Percentiles rank a stretch among this genome's conserved stretches.
phyloP scores from a whole-genome alignment of 148 eudicot genomes.

The Rhododendron molle region DNA sequence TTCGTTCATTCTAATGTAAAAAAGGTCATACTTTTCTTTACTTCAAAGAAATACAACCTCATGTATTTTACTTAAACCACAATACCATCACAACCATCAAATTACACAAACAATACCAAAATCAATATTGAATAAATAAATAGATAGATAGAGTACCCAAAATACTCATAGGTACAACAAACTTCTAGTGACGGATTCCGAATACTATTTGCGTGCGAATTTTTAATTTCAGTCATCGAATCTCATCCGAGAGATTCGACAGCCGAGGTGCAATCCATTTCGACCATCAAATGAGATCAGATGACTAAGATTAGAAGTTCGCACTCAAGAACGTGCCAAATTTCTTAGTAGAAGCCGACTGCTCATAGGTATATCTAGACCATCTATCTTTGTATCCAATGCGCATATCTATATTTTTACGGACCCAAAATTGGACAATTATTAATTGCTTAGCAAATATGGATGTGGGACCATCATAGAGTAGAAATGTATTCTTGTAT shows the following conservation, averaged over 20 bases:
- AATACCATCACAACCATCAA: not conserved
- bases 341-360: too few species aligned
- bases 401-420: not conserved
- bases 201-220: too few species aligned
- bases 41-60: not conserved
- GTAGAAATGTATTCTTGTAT: not conserved
- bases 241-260: too few species aligned
- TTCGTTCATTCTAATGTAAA: not conserved
- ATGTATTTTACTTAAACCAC: not conserved
- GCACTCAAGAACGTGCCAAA: too few species aligned
- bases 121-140: not conserved
- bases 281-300: too few species aligned
- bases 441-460: not conserved
- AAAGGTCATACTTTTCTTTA: not conserved
- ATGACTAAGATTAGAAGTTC: too few species aligned
- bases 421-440: not conserved
- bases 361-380: not conserved
- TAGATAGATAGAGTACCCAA: not conserved
- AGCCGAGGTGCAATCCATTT: too few species aligned
- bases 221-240: too few species aligned
- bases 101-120: not conserved
- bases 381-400: not conserved
- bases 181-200: too few species aligned
- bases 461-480: slow-evolving; percentile 1
- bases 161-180: not conserved